These are phyloP conservation scores for Moesziomyces sp. DNA, from an alignment of 1,284 basidiomycete genomes.

Conservation along the genomic window DNA sequence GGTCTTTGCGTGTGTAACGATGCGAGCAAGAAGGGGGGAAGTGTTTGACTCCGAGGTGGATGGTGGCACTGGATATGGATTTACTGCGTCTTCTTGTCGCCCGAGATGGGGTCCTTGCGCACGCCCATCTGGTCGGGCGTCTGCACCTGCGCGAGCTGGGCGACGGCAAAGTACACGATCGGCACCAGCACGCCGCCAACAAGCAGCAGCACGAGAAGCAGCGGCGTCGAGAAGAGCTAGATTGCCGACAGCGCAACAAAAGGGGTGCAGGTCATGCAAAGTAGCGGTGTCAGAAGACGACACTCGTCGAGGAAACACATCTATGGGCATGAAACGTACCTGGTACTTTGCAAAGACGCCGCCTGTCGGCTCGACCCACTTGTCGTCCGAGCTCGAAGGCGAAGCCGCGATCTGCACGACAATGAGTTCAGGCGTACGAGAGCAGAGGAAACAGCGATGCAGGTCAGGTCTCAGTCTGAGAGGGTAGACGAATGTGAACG, in stretches of 20 bases:
- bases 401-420: constrained; percentile 6
- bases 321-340: constrained; percentile 10
- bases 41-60: constrained; percentile 1
- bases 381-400: constrained; percentile 21
- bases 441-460: too few species aligned
- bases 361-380: constrained; percentile 44
- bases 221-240: constrained; percentile 50
- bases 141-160: constrained; percentile 47
- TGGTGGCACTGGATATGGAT: constrained; percentile 6
- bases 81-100: constrained; percentile 50
- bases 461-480: not conserved
- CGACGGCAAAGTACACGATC: constrained; percentile 44
- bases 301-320: too few species aligned
- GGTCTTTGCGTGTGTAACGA: not conserved
- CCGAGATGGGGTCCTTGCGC: constrained; percentile 45
- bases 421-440: too few species aligned
- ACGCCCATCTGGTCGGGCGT: constrained; percentile 53
- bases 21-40: not conserved
- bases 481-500: not conserved
- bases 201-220: constrained; percentile 34
- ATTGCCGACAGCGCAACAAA: too few species aligned
- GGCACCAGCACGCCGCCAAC: constrained; percentile 42
- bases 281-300: too few species aligned
- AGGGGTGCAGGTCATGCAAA: too few species aligned
- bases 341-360: constrained; percentile 48